These are phyloP conservation scores for Penicillium sp. DNA, from an alignment of 2,329 filamentous ascomycete species.

Conservation along the genomic window DNA sequence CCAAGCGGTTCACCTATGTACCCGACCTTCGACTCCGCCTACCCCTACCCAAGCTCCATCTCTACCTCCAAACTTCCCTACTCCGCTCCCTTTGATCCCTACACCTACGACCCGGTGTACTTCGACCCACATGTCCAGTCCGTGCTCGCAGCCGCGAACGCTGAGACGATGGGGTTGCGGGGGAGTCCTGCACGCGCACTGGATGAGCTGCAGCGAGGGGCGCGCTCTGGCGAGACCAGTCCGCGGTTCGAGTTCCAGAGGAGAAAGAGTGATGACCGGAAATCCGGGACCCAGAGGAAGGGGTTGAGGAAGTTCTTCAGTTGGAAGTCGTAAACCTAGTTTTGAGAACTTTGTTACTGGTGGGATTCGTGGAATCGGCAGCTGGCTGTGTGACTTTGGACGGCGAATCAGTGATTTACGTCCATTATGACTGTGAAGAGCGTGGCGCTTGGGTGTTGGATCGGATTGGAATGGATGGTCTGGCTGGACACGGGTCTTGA, in stretches of 20 bases:
- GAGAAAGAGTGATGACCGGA: conserved; percentile 10
- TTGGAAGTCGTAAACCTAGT: conserved; percentile 13
- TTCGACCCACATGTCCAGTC: conserved; percentile 21
- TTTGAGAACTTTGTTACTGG: not conserved
- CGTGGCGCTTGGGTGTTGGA: not conserved
- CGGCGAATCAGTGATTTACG: not conserved
- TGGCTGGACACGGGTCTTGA: not conserved
- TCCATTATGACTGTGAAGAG: not conserved
- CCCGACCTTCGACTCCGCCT: not conserved
- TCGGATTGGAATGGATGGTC: not conserved
- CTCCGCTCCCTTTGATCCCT: not conserved
- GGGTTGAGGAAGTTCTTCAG: conserved; percentile 19
- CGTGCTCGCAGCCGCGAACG: conserved; percentile 20
- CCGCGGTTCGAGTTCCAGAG: conserved; percentile 2
- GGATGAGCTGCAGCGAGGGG: conserved; percentile 16
- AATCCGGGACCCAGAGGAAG: conserved; percentile 9
- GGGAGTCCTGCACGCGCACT: conserved; percentile 14
- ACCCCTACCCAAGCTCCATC: not conserved
- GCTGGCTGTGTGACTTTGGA: not conserved
- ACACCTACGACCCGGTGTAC: conserved; percentile 18
- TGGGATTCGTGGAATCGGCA: not conserved
- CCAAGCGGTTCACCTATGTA: not conserved
- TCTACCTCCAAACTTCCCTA: not conserved
- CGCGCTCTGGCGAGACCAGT: not conserved
- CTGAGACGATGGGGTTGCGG: conserved; percentile 20